Base-by-base conservation (phyloP, 83 land plant species). In the Diphasiastrum complanatum region DNA sequence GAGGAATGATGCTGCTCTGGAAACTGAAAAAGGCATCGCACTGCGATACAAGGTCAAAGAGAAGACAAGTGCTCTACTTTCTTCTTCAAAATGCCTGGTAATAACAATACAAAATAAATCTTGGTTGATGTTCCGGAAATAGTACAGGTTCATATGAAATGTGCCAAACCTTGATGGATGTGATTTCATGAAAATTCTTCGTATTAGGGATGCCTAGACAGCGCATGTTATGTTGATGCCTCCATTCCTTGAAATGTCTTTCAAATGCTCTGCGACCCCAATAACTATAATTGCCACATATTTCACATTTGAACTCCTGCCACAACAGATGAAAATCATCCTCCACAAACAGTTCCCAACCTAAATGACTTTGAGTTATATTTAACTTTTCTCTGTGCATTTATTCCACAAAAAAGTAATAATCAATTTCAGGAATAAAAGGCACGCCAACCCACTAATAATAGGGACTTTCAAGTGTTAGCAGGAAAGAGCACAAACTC, bases 181-280 rank as follows among this genome's bases (percentile, higher is more conserved):
- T 95, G 57, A 95, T 89, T 68, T 95, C 99, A 57, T 95, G 93
- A 76, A 95, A 95, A 60, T 95, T 95, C 52, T 95, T 95, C 40
- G 99, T 95, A 58, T 95, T 95, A 0, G 97, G 99, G 51, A 95
- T 95, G 19, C 85, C 83, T 48, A 95, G 87, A 64, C 99, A 95
- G 12, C 89, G 89, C 99, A 95, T 95, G 18, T 96, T 96, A 79
- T 95, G 92, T 71, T 95, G 99, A 64, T 95, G 99, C 19, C 96
- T 75, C 87, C 87, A 89, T 67, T 95, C 99, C 78, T 95, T 95
- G 69, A 95, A 95, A 71, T 95, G 99, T 28, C 92, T 67, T 72
- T 95, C 99, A 74, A 79, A 95, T 47, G 96, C 99, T 66, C 99
- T 74, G 27, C 99, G 88, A 0, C 99, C 99, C 96, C 99, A 95